Percentiles rank a stretch among this genome's conserved stretches.
Conservation (phyloP, 495 filamentous ascomycete species). For the Aspergillus affinis region DNA sequence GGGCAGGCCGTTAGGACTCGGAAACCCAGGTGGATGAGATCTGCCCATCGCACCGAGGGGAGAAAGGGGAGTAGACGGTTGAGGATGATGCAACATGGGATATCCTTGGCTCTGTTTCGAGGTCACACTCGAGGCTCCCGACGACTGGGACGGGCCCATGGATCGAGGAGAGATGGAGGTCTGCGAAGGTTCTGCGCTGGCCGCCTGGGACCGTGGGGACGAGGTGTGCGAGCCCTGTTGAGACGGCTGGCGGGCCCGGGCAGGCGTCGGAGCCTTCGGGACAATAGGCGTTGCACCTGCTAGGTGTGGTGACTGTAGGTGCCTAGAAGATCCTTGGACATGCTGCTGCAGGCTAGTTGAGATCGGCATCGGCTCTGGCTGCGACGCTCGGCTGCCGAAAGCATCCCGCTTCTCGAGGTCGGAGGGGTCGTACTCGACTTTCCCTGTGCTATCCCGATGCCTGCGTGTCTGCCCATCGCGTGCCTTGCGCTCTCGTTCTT, state of each 20-base stretch:
- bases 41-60: conserved; percentile 49
- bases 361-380: conserved; percentile 45
- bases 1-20: conserved; percentile 46
- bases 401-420: conserved; percentile 52
- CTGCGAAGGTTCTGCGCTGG: conserved; percentile 39
- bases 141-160: conserved; percentile 35
- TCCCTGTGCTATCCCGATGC: conserved; percentile 44
- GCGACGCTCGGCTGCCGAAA: conserved; percentile 44
- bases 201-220: conserved; percentile 55
- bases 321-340: conserved; percentile 35
- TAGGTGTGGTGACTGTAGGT: conserved; percentile 73
- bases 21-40: conserved; percentile 51
- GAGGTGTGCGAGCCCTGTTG: conserved; percentile 76
- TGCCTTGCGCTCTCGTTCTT: conserved; percentile 66
- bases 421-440: conserved; percentile 45
- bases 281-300: conserved; percentile 75
- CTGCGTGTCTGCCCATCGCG: conserved; percentile 62
- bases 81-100: conserved; percentile 48
- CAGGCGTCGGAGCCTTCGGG: conserved; percentile 79
- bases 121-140: conserved; percentile 28
- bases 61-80: conserved; percentile 53
- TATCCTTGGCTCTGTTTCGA: conserved; percentile 35
- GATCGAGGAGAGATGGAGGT: conserved; percentile 45
- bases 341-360: conserved; percentile 53
- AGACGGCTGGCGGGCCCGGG: conserved; percentile 71